Evolutionary conservation across 176 grass and related monocot genomes (phyloP).

Genomic region (Poa pratensis): DNA sequence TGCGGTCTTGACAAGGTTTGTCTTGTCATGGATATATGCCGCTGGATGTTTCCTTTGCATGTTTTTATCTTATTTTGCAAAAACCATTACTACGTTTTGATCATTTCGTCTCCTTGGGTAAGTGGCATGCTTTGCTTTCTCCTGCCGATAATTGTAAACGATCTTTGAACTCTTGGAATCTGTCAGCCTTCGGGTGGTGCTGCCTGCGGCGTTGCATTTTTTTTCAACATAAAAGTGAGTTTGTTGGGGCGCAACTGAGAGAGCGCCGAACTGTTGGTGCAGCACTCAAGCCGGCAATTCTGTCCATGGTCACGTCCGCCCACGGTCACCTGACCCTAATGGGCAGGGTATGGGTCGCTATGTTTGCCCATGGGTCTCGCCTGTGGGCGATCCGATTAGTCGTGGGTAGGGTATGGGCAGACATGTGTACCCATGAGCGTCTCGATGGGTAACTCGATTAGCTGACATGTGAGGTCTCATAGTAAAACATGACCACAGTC

Average conservation of each 20-base stretch:
- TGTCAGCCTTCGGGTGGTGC: neutral
- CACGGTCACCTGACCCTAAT: no score
- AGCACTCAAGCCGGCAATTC: no score
- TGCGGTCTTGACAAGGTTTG: slow-evolving; percentile 36
- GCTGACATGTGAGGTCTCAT: no score
- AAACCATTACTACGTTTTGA: slow-evolving; percentile 15
- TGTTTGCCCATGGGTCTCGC: no score
- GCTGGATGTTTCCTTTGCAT: slow-evolving; percentile 36
- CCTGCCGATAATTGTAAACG: slow-evolving; percentile 11
- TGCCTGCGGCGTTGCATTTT: neutral
- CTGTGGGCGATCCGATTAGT: no score
- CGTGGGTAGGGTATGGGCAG: no score
- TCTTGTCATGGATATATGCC: neutral
- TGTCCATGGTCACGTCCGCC: no score
- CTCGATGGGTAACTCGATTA: no score
- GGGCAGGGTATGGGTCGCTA: no score
- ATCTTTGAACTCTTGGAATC: neutral
- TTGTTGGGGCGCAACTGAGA: neutral
- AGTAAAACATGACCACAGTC: no score
- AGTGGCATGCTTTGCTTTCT: neutral
- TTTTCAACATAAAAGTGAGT: neutral
- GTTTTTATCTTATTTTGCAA: neutral
- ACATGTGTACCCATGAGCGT: no score
- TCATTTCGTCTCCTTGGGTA: neutral
- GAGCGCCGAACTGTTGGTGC: neutral